These are phyloP conservation scores for Boletus insuetus DNA, from an alignment of 768 basidiomycete genomes.

Conservation along the genomic window DNA sequence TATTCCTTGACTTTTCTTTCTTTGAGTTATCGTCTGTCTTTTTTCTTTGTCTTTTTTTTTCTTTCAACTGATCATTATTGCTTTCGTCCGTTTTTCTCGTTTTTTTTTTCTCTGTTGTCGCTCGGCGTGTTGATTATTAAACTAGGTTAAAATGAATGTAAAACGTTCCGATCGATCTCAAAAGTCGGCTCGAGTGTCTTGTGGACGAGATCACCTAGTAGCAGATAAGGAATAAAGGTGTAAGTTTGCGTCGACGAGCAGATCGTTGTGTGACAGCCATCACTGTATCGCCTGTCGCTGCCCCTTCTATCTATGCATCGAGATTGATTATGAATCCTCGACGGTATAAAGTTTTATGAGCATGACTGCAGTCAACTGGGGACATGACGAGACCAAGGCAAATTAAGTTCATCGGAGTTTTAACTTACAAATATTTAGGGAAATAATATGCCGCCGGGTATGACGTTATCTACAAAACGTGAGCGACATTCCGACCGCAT, in stretches of 20 bases:
- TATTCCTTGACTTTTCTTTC: background rate
- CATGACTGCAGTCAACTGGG: background rate
- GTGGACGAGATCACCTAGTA: background rate
- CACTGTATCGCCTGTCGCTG: no score
- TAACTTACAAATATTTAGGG: no score
- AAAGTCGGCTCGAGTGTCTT: background rate
- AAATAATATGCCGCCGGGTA: background rate
- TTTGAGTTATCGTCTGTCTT: background rate
- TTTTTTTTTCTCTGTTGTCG: slow-evolving; percentile 6
- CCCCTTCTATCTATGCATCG: no score
- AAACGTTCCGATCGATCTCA: background rate
- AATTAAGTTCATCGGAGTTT: no score
- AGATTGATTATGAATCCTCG: slow-evolving; percentile 10
- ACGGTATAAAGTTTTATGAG: slow-evolving; percentile 16
- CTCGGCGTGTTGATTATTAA: slow-evolving; percentile 6
- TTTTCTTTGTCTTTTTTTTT: slow-evolving; percentile 3
- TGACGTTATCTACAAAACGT: slow-evolving; percentile 1
- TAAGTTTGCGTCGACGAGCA: slow-evolving; percentile 1
- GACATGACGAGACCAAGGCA: no score
- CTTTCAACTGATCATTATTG: slow-evolving; percentile 33
- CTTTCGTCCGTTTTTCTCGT: slow-evolving; percentile 18
- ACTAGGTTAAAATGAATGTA: slow-evolving; percentile 9
- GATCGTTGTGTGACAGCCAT: no score
- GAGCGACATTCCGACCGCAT: background rate
- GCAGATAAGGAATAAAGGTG: slow-evolving; percentile 7